phyloP scores from a whole-genome alignment of 2,329 filamentous ascomycete genomes.

The Colletotrichum cuscutae region DNA sequence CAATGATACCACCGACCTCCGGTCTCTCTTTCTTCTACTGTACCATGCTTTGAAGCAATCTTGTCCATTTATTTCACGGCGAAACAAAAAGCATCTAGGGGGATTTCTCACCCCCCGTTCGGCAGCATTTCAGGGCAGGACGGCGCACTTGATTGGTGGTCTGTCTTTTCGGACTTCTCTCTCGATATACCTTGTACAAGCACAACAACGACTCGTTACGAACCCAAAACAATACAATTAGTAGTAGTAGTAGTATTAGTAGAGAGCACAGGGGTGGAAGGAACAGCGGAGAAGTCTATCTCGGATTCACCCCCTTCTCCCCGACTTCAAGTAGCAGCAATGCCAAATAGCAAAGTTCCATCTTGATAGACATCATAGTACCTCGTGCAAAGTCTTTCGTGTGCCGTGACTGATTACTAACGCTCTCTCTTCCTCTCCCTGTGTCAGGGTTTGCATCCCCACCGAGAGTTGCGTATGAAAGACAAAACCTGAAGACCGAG shows the following conservation, averaged over 20 bases:
- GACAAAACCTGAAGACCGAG: too few relatives aligned
- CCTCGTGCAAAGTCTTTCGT: background rate
- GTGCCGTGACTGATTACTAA: too few relatives aligned
- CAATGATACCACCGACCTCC: conserved; percentile 26
- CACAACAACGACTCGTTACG: conserved; percentile 20
- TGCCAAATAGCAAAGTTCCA: conserved; percentile 11
- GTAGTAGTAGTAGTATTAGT: conserved; percentile 10
- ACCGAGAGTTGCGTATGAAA: too few relatives aligned
- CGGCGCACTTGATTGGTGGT: background rate
- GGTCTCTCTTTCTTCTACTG: background rate
- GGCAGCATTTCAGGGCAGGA: background rate
- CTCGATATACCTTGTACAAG: conserved; percentile 26
- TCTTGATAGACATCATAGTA: background rate
- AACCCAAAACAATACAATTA: conserved; percentile 4
- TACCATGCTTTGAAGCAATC: background rate
- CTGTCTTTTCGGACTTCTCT: background rate
- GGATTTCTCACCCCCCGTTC: background rate
- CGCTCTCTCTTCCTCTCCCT: background rate
- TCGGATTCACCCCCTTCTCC: background rate
- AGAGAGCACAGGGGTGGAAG: background rate
- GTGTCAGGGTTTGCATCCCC: too few relatives aligned
- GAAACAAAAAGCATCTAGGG: conserved; percentile 5
- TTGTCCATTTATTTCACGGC: background rate
- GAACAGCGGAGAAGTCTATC: too few relatives aligned
- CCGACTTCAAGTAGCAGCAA: conserved; percentile 16